These are phyloP conservation scores for Leucocoprinus sp. DNA, from an alignment of 768 basidiomycete species.

Conservation along the genomic window DNA sequence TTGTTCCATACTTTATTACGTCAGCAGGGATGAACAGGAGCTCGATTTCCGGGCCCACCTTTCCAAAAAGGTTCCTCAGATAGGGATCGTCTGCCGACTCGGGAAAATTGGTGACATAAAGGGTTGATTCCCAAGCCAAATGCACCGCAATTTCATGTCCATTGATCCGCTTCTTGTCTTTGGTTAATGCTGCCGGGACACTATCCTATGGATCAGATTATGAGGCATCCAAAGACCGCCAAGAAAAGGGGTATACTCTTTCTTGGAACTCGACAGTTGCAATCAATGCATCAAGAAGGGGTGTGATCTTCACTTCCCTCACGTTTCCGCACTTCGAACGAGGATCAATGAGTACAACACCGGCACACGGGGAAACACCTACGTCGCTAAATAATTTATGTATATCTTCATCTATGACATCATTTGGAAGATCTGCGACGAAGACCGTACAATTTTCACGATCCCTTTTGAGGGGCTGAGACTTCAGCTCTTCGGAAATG, in stretches of 20 bases:
- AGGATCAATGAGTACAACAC: not conserved
- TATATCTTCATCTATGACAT: constrained; percentile 59
- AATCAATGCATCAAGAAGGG: constrained; percentile 48
- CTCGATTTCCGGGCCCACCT: constrained; percentile 37
- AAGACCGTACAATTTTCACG: constrained; percentile 94
- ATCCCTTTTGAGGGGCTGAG: constrained; percentile 67
- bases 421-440: constrained; percentile 58
- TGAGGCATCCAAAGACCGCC: not conserved
- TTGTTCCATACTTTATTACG: constrained; percentile 62
- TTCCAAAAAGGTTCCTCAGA: constrained; percentile 69
- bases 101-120: constrained; percentile 96
- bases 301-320: constrained; percentile 76
- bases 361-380: constrained; percentile 6
- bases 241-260: constrained; percentile 31
- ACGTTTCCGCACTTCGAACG: constrained; percentile 72
- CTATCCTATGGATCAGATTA: constrained; percentile 43
- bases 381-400: constrained; percentile 79
- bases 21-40: not conserved
- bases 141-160: constrained; percentile 77
- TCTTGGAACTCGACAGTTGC: constrained; percentile 87
- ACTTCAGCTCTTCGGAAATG: constrained; percentile 31
- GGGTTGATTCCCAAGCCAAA: constrained; percentile 87
- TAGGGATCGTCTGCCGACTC: constrained; percentile 70
- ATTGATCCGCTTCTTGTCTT: constrained; percentile 84
- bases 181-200: constrained; percentile 82